A percentile compares a stretch with the other conserved stretches of the same genome.
phyloP scores from a whole-genome alignment of 225 moss, liverwort and hornwort species.

The Pseudisothecium myosuroides region DNA sequence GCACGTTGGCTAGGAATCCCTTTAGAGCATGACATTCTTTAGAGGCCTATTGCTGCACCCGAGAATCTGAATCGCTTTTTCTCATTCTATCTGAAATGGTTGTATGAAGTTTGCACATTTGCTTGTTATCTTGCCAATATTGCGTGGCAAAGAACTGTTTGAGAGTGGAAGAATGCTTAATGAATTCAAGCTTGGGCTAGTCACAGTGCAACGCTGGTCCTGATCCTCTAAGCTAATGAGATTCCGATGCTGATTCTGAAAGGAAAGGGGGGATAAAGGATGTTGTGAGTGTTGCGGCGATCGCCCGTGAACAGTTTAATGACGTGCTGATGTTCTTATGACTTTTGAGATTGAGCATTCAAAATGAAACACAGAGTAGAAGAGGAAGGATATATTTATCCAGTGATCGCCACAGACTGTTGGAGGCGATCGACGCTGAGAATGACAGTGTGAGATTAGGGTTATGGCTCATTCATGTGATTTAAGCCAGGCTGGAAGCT shows the following conservation, averaged over 20 bases:
- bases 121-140: not conserved
- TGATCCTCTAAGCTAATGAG: not conserved
- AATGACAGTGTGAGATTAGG: not conserved
- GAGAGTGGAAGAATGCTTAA: not conserved
- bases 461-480: conserved; percentile 32
- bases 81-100: not conserved
- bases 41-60: not conserved
- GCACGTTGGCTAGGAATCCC: not conserved
- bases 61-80: not conserved
- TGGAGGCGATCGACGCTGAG: not conserved
- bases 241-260: not conserved
- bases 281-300: not conserved
- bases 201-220: not conserved
- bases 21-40: not conserved
- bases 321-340: not conserved
- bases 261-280: not conserved
- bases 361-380: not conserved
- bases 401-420: not conserved
- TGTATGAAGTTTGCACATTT: not conserved
- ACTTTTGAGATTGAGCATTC: not conserved
- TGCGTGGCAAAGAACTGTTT: not conserved
- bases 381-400: not conserved
- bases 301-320: not conserved
- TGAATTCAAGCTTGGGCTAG: not conserved
- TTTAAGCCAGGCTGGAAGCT: conserved; percentile 6